A percentile compares a stretch with the other conserved stretches of the same genome.
These are phyloP conservation scores for Pseudogymnoascus sp. DNA, from an alignment of 2,329 filamentous ascomycete species.

Conservation along the genomic window DNA sequence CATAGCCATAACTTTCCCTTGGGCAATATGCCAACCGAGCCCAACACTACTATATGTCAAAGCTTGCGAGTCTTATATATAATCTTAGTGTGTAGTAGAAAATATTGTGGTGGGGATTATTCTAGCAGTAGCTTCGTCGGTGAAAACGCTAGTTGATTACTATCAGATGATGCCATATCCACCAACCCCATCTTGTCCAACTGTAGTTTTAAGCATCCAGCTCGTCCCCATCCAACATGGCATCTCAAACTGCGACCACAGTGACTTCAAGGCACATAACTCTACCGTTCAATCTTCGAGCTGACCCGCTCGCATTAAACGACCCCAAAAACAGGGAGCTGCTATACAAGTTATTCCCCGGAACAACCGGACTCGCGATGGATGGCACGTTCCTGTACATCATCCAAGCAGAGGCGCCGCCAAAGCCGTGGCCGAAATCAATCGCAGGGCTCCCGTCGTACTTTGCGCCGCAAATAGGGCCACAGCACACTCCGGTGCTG, in stretches of 20 bases:
- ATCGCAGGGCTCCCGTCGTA: neutral
- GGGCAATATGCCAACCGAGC: no score
- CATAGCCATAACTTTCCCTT: no score
- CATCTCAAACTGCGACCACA: neutral
- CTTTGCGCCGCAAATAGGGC: neutral
- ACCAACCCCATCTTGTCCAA: neutral
- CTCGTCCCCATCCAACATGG: neutral
- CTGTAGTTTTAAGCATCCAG: neutral
- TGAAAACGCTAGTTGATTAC: neutral
- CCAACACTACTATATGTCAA: no score
- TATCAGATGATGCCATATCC: neutral
- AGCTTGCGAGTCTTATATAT: no score
- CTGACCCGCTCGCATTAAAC: neutral
- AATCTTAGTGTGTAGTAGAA: no score
- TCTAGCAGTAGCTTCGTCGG: neutral
- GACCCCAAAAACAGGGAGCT: neutral
- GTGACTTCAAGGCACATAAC: neutral
- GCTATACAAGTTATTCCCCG: neutral
- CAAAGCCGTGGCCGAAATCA: conserved; percentile 6
- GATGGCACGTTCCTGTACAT: neutral
- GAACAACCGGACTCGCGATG: neutral
- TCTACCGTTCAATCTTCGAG: neutral
- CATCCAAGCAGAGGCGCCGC: neutral
- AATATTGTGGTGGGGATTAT: neutral
- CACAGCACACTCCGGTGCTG: neutral